Base-by-base conservation (phyloP, 169 alveolate species). In the Eimeria necatrix region DNA sequence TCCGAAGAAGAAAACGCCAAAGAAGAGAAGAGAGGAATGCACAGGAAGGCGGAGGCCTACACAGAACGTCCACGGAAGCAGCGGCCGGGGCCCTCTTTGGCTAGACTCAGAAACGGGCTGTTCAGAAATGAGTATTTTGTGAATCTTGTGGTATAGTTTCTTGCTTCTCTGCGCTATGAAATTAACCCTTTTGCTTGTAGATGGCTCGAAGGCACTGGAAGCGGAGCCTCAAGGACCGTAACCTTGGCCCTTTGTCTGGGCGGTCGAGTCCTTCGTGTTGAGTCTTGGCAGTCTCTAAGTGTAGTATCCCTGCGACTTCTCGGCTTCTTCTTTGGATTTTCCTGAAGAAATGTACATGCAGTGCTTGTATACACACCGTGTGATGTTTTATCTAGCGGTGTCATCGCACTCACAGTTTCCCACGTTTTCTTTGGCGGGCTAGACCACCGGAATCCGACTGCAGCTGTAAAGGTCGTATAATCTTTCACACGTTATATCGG, bases 11-110 rank as follows among this genome's bases (percentile, higher is more conserved):
- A 20, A 53, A 53, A 7, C 22, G 22, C 22, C 68, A 81, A 81
- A 64, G 56, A n/a, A 24, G 24, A 53, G 52, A 46, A 76, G 12
- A 41, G 20, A 76, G 86, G 20, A 76, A 5, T 20, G 49, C 61
- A 8, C 46, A 9, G 22, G 22, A 18, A 18, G 32, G 56, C 64
- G 7, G 48, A n/a, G 51, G 20, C 48, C 48, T 8, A 12, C 16
- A 10, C 24, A 53, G 32, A 18, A 81, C 20, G 14, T 56, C 32
- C 90, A 24, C 90, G 48, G 73, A 81, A 81, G 90, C 90, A 81
- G 90, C 90, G 20, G 32, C 90, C 53, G 90, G 90, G 90, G 90
- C 90, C 90, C 90, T 18, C 90, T 14, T 68, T 53, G 74, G 90
- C 90, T 81, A 81, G 90, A 56, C 90, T 71, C 90, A 51, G 86